These are phyloP conservation scores for Boletus rubroflammeus DNA, from an alignment of 768 basidiomycete species.

Conservation along the genomic window DNA sequence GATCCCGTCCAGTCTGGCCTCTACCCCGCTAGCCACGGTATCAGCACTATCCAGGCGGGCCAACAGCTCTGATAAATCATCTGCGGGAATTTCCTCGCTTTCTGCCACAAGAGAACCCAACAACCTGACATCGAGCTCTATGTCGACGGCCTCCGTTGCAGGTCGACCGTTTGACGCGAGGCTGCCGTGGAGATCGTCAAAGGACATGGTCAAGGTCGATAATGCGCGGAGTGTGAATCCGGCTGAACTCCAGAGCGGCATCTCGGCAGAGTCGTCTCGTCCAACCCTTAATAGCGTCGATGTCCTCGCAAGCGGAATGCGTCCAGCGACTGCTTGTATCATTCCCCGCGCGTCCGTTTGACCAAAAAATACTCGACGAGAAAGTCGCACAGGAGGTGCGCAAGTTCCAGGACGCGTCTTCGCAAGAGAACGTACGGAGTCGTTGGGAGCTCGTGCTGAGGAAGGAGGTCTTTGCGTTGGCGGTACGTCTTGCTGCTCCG, in stretches of 20 bases:
- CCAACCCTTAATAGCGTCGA: conserved; percentile 18
- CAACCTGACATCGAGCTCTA: conserved; percentile 38
- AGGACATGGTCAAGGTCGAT: conserved; percentile 25
- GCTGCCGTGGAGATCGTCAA: conserved; percentile 21
- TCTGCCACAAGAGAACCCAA: conserved; percentile 32
- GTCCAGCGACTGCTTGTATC: conserved; percentile 49
- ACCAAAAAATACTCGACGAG: conserved; percentile 45
- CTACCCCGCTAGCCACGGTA: conserved; percentile 57
- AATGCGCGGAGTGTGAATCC: conserved; percentile 18
- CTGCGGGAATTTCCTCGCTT: conserved; percentile 21
- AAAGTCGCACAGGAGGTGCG: conserved; percentile 45
- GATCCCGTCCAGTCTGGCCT: conserved; percentile 58
- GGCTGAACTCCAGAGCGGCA: conserved; percentile 12
- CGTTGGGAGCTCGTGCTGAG: conserved; percentile 75
- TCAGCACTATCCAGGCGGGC: conserved; percentile 54
- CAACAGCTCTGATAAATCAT: conserved; percentile 49
- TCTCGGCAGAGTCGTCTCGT: conserved; percentile 19
- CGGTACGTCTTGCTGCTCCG: conserved; percentile 44
- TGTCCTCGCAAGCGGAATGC: conserved; percentile 51
- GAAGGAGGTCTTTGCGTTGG: conserved; percentile 67
- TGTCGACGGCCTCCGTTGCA: conserved; percentile 1
- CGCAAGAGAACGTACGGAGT: conserved; percentile 59
- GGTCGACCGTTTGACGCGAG: conserved; percentile 7
- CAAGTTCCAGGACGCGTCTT: conserved; percentile 40
- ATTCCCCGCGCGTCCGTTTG: conserved; percentile 49